Conservation (phyloP, 2,329 filamentous ascomycete genomes). For the Pseudogymnoascus sp. region DNA sequence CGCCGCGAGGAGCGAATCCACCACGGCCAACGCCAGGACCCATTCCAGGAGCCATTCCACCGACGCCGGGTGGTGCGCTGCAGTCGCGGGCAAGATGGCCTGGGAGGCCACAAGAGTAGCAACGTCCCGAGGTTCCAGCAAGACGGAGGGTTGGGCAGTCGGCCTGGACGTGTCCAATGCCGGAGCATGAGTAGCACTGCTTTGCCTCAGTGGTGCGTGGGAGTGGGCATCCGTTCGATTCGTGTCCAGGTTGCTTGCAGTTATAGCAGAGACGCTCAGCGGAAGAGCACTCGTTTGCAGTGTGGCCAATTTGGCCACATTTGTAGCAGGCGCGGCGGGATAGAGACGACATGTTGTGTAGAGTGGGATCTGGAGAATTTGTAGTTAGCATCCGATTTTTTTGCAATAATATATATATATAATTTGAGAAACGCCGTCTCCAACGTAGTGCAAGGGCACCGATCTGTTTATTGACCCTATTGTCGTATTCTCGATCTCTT, state of each 20-base stretch:
- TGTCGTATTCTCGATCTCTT: neutral
- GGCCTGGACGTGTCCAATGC: conserved; percentile 94
- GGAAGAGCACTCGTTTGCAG: conserved; percentile 88
- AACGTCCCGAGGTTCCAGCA: conserved; percentile 72
- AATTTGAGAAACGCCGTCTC: neutral
- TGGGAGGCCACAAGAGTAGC: conserved; percentile 92
- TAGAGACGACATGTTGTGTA: conserved; percentile 58
- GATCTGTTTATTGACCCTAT: neutral
- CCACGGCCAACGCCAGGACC: conserved; percentile 50
- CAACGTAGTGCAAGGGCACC: neutral
- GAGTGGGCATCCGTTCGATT: conserved; percentile 94
- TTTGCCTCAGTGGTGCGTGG: conserved; percentile 97
- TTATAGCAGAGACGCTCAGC: conserved; percentile 99
- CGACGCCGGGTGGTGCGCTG: conserved; percentile 58
- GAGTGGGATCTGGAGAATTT: conserved; percentile 3
- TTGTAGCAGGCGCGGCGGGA: conserved; percentile 66
- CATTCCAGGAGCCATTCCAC: conserved; percentile 23
- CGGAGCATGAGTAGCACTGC: conserved; percentile 99
- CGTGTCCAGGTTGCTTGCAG: conserved; percentile 77
- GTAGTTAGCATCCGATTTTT: neutral
- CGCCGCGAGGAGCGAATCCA: conserved; percentile 60
- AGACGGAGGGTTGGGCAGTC: conserved; percentile 95
- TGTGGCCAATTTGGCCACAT: conserved; percentile 75
- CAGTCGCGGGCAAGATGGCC: conserved; percentile 90
- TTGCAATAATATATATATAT: neutral